Percentiles rank a stretch among this genome's conserved stretches.
These are phyloP conservation scores for Amauroascus niger DNA, from an alignment of 2,329 filamentous ascomycete species.

Conservation along the genomic window DNA sequence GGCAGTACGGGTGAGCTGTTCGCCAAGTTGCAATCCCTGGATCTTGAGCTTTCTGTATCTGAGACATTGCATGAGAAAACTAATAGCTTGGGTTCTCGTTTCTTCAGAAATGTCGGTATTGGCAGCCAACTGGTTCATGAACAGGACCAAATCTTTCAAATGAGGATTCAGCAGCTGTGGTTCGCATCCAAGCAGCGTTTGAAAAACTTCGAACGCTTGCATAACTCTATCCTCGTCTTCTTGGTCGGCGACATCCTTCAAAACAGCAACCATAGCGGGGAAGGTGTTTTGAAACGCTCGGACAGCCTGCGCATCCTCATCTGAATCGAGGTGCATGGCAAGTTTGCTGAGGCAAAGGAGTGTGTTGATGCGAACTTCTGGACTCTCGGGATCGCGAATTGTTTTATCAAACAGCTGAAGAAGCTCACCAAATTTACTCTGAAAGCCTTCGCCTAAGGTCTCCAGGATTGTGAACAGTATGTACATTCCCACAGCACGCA, in stretches of 20 bases:
- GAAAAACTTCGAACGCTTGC: constrained; percentile 92
- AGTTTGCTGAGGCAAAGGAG: constrained; percentile 81
- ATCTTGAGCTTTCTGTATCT: constrained; percentile 93
- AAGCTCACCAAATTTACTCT: constrained; percentile 67
- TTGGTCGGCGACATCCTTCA: constrained; percentile 71
- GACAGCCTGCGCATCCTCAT: constrained; percentile 67
- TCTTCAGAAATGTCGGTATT: constrained; percentile 74
- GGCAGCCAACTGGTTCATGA: constrained; percentile 81
- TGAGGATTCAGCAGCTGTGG: constrained; percentile 72
- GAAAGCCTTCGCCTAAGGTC: constrained; percentile 73
- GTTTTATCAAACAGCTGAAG: constrained; percentile 77
- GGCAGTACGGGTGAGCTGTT: constrained; percentile 76
- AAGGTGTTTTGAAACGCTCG: constrained; percentile 69
- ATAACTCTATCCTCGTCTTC: constrained; percentile 80
- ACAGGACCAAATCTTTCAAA: constrained; percentile 79
- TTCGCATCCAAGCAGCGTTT: constrained; percentile 85
- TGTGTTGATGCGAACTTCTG: constrained; percentile 89
- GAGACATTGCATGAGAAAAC: constrained; percentile 86
- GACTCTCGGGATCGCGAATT: constrained; percentile 80
- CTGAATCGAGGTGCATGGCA: constrained; percentile 76
- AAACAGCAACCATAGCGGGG: constrained; percentile 77
- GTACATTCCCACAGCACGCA: constrained; percentile 85
- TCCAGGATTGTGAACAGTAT: constrained; percentile 89
- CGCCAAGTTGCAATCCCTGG: constrained; percentile 77
- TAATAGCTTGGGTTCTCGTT: constrained; percentile 76